Evolutionary conservation across 805 yeast species (phyloP).

Genomic region (Barnettozyma californica): DNA sequence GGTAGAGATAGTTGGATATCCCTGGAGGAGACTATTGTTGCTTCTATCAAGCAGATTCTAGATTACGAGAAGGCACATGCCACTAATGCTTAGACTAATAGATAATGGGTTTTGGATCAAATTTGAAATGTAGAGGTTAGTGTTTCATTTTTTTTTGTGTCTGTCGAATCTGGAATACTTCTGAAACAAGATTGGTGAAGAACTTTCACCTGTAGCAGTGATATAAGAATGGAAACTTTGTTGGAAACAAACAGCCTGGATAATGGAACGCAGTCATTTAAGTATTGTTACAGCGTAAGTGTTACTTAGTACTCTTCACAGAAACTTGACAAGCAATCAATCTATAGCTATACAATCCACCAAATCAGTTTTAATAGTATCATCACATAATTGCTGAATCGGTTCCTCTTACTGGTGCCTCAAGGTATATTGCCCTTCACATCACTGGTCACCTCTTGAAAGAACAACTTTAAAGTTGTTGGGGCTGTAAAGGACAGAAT

Average conservation of each 20-base stretch:
- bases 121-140: constrained; percentile 28
- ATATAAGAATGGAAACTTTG: too few species aligned
- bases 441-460: constrained; percentile 32
- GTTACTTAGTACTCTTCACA: too few species aligned
- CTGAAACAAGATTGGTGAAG: too few species aligned
- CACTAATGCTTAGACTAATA: neutral
- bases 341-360: too few species aligned
- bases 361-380: too few species aligned
- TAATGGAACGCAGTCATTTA: too few species aligned
- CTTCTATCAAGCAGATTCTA: neutral
- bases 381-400: neutral
- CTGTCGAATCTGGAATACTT: too few species aligned
- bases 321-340: too few species aligned
- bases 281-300: too few species aligned
- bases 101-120: constrained; percentile 8
- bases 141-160: constrained; percentile 14
- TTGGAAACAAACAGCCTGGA: too few species aligned
- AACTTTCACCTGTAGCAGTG: too few species aligned
- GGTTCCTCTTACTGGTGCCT: constrained; percentile 41
- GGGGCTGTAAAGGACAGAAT: constrained; percentile 40
- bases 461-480: constrained; percentile 36
- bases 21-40: neutral
- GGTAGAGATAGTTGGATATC: neutral
- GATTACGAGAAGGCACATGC: neutral
- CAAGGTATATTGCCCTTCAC: constrained; percentile 46